These are phyloP conservation scores for Beauveria caledonica DNA, from an alignment of 2,329 filamentous ascomycete species.

Conservation along the genomic window DNA sequence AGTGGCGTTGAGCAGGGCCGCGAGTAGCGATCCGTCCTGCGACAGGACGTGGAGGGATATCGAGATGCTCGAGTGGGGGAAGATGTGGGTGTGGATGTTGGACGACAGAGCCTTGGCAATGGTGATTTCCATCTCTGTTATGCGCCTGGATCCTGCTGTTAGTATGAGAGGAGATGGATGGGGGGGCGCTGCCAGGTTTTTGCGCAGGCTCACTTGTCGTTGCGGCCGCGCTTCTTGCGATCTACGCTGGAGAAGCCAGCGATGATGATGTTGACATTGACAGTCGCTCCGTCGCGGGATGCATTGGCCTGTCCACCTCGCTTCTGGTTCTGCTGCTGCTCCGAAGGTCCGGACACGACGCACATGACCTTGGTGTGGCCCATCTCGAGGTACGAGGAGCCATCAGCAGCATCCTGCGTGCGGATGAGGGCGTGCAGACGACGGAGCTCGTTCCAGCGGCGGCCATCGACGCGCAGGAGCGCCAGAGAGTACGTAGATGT, in stretches of 20 bases:
- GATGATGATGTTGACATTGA: constrained; percentile 75
- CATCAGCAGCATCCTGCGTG: constrained; percentile 86
- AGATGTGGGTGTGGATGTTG: constrained; percentile 77
- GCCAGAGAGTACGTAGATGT: constrained; percentile 86
- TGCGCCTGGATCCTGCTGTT: constrained; percentile 47
- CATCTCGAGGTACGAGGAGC: constrained; percentile 90
- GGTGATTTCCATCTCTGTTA: constrained; percentile 71
- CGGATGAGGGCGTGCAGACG: constrained; percentile 82
- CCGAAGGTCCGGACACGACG: constrained; percentile 77
- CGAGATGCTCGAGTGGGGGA: constrained; percentile 77
- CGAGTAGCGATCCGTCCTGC: constrained; percentile 83
- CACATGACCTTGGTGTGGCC: constrained; percentile 97
- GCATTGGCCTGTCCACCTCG: constrained; percentile 31
- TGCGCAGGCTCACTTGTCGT: constrained; percentile 59
- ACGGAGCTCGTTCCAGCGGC: constrained; percentile 95
- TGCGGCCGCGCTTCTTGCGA: constrained; percentile 64
- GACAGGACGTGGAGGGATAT: constrained; percentile 81
- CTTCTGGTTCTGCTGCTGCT: constrained; percentile 37
- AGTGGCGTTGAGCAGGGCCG: constrained; percentile 81
- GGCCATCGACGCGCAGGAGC: constrained; percentile 71
- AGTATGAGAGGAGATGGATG: neutral
- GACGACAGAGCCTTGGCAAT: constrained; percentile 69
- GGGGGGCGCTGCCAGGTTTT: too few relatives aligned
- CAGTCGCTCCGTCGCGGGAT: constrained; percentile 42
- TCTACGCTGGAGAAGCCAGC: constrained; percentile 86